Evolutionary conservation across 495 filamentous ascomycete genomes (phyloP).

Genomic region (Neurospora tetraspora): DNA sequence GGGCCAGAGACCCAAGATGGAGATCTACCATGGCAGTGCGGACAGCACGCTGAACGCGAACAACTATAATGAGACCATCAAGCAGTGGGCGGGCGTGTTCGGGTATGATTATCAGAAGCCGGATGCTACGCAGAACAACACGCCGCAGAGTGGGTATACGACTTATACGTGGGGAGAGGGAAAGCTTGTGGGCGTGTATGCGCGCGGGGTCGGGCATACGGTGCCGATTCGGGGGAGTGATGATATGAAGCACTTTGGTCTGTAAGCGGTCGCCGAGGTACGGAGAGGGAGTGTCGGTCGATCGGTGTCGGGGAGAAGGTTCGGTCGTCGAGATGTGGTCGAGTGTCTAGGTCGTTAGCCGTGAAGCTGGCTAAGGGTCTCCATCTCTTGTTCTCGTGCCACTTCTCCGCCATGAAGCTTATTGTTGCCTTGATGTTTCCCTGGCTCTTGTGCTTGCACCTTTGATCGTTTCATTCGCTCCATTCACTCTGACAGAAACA

Average conservation of each 20-base stretch:
- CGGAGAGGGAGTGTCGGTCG: not conserved
- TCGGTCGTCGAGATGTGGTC: not conserved
- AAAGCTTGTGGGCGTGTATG: conserved; percentile 11
- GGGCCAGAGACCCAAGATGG: conserved; percentile 36
- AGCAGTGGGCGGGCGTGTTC: conserved; percentile 42
- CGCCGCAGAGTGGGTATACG: conserved; percentile 11
- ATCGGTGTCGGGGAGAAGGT: not conserved
- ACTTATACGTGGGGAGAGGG: conserved; percentile 12
- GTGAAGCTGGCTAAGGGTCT: too few relatives aligned
- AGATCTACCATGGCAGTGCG: conserved; percentile 40
- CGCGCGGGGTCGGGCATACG: conserved; percentile 14
- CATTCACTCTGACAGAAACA: not conserved
- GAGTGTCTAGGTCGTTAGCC: not conserved
- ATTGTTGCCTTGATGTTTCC: too few relatives aligned
- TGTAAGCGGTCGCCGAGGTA: not conserved
- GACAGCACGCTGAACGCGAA: conserved; percentile 30
- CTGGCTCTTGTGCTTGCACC: too few relatives aligned
- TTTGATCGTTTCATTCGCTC: too few relatives aligned
- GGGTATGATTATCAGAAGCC: conserved; percentile 18
- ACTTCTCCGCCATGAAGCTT: too few relatives aligned
- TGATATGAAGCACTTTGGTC: conserved; percentile 16
- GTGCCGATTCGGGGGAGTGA: conserved; percentile 14
- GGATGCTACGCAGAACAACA: conserved; percentile 5
- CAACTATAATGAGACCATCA: conserved; percentile 41
- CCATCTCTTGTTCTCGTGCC: too few relatives aligned